Conservation (phyloP, 192 early-diverging fungal species). For the Coemansia asiatica region DNA sequence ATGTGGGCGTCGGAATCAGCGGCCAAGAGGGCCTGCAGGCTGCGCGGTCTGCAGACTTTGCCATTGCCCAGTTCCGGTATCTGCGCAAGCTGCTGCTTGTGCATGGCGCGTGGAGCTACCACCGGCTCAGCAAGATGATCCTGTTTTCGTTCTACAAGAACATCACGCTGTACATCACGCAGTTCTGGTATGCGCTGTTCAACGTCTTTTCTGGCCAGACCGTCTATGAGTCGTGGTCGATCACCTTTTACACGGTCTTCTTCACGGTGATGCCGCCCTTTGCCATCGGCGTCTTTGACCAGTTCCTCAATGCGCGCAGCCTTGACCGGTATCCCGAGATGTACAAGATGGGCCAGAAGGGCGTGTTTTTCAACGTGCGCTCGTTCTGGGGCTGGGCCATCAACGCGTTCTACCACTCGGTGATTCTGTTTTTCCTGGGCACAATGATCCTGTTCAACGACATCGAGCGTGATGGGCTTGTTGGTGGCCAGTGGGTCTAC, state of each 20-base stretch:
- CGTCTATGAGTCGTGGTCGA: conserved; percentile 97
- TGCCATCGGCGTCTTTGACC: conserved; percentile 97
- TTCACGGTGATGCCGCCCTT: conserved; percentile 95
- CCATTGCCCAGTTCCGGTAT: conserved; percentile 97
- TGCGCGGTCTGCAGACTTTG: conserved; percentile 94
- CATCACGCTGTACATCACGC: conserved; percentile 95
- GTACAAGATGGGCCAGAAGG: conserved; percentile 75
- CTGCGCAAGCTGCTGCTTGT: conserved; percentile 93
- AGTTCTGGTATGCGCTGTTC: conserved; percentile 95
- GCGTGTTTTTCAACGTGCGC: conserved; percentile 77
- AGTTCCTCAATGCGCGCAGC: conserved; percentile 88
- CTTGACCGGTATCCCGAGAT: conserved; percentile 97
- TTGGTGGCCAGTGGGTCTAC: conserved; percentile 87
- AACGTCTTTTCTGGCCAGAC: conserved; percentile 97
- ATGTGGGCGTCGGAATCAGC: conserved; percentile 95
- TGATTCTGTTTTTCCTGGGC: conserved; percentile 75
- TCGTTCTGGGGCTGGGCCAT: conserved; percentile 90
- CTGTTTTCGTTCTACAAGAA: conserved; percentile 99
- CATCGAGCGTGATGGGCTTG: conserved; percentile 64
- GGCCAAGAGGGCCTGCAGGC: conserved; percentile 97
- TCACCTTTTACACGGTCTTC: conserved; percentile 90
- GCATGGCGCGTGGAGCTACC: conserved; percentile 97
- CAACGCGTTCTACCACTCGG: conserved; percentile 93
- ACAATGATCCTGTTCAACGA: conserved; percentile 67
- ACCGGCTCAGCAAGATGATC: conserved; percentile 91